These are phyloP conservation scores for Babesia divergens DNA, from an alignment of 169 alveolate genomes.

Conservation along the genomic window DNA sequence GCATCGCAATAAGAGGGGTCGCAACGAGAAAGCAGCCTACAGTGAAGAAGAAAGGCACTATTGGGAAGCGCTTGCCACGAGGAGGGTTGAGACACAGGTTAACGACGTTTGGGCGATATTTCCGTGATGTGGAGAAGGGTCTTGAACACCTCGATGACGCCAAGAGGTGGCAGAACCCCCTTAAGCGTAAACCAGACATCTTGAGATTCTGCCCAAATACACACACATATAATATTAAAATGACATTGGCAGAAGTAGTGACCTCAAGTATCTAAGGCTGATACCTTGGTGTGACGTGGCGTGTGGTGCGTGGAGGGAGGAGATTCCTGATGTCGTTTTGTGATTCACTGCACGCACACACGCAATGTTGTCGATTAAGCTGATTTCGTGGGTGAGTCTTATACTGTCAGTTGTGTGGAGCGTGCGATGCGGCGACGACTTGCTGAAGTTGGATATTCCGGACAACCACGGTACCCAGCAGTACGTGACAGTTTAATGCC, in stretches of 20 bases:
- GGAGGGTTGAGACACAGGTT: constrained; percentile 37
- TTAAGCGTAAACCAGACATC: neutral
- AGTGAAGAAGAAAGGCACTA: constrained; percentile 1
- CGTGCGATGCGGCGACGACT: constrained; percentile 17
- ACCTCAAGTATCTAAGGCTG: neutral
- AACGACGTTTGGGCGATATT: constrained; percentile 55
- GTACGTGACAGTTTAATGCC: constrained; percentile 10
- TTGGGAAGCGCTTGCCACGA: constrained; percentile 23
- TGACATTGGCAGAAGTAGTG: neutral
- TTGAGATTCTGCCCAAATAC: neutral
- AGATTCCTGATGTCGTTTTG: neutral
- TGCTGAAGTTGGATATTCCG: constrained; percentile 49
- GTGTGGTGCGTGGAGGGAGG: constrained; percentile 1
- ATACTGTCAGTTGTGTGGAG: neutral
- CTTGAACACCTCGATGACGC: neutral
- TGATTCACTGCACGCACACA: neutral
- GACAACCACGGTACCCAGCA: constrained; percentile 52
- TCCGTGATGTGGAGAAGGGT: constrained; percentile 6
- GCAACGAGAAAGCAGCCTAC: constrained; percentile 33
- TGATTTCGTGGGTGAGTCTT: neutral
- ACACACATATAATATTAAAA: neutral
- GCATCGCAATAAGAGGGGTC: constrained; percentile 37
- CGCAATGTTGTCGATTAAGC: neutral
- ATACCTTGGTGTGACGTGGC: neutral
- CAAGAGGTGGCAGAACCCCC: neutral